Evolutionary conservation across 108 stramenopile species (phyloP), one percentile per base, ranked within the genome.

Genomic region (Discostella stelligeroides): DNA sequence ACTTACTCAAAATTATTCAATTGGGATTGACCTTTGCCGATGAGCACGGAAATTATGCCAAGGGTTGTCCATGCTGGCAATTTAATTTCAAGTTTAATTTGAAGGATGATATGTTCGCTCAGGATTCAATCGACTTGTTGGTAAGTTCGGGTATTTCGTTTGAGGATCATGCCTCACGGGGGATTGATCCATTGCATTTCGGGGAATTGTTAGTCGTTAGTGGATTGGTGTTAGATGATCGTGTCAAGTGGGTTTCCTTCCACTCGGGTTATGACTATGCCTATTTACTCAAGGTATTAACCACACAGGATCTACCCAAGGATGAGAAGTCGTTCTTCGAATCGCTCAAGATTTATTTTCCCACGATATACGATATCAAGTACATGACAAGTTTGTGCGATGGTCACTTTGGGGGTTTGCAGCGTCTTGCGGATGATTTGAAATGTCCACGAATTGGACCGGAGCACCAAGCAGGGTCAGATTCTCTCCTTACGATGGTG

Each of bases 381-480:
- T 97, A 87, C 79, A 94, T 98, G 89, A 94, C 97, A 55, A 91
- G 90, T 45, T 77, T 92, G 13, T 76, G 88, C 24, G 94, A 98
- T 68, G 96, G 97, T 0, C 88, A 96, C 54, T 91, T 94, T 78
- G 98, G 98, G 18, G 99, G 99, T 23, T 80, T 99, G 46, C 91
- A 96, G 69, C 81, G 84, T 37, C 68, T 97, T 34, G 98, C 98
- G 13, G 95, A 97, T 74, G 96, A 91, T 60, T 83, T 98, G 48
- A 81, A 80, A 39, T 97, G 96, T 68, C 93, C 88, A 48, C 94
- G 99, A 60, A 83, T 98, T 55, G 99, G 99, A 8, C 95, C 94
- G 41, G 98, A 97, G 88, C 99, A 99, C 89, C 99, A 99, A 87
- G 99, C 99, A 15, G 99, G 98, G 43, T 88, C 88, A 20, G 99